These are phyloP conservation scores for Arachis hypogaea DNA, from an alignment of 306 rosid species.

Conservation along the genomic window DNA sequence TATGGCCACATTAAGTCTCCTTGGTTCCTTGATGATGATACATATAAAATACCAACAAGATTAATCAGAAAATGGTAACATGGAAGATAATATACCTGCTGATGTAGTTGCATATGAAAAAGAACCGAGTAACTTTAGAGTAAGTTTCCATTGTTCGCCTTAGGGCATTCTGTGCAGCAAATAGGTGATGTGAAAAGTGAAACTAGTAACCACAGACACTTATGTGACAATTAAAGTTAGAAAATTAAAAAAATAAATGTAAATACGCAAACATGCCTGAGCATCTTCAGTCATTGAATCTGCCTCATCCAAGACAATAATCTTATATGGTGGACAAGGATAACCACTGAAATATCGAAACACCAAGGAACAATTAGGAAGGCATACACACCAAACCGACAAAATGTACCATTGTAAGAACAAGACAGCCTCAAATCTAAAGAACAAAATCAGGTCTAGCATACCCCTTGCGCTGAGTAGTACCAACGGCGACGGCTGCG, in stretches of 20 bases:
- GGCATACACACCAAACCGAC: background rate
- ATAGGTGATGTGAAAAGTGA: slow-evolving; percentile 18
- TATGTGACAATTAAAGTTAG: background rate
- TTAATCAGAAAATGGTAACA: slow-evolving; percentile 14
- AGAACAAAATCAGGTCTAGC: slow-evolving; percentile 7
- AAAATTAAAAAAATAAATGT: background rate
- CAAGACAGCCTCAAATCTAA: background rate
- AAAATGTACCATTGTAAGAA: background rate
- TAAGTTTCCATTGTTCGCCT: slow-evolving; percentile 95
- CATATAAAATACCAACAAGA: slow-evolving; percentile 1
- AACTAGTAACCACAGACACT: slow-evolving; percentile 16
- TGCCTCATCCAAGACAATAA: slow-evolving; percentile 93
- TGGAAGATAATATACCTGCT: slow-evolving; percentile 66
- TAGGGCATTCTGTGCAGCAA: slow-evolving; percentile 79
- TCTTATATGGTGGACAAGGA: slow-evolving; percentile 92
- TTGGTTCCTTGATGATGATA: slow-evolving; percentile 7
- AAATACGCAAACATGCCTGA: slow-evolving; percentile 57
- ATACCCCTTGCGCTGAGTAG: slow-evolving; percentile 61
- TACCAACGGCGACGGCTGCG: slow-evolving; percentile 85
- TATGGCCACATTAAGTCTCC: slow-evolving; percentile 3
- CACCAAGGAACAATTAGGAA: background rate
- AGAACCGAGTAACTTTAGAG: slow-evolving; percentile 91
- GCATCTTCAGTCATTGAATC: slow-evolving; percentile 99
- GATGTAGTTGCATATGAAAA: slow-evolving; percentile 92
- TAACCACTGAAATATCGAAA: slow-evolving; percentile 57